Evolutionary conservation across 129 eudicot species (phyloP), one percentile per base, ranked within the genome.

Genomic region (Apium graveolens): DNA sequence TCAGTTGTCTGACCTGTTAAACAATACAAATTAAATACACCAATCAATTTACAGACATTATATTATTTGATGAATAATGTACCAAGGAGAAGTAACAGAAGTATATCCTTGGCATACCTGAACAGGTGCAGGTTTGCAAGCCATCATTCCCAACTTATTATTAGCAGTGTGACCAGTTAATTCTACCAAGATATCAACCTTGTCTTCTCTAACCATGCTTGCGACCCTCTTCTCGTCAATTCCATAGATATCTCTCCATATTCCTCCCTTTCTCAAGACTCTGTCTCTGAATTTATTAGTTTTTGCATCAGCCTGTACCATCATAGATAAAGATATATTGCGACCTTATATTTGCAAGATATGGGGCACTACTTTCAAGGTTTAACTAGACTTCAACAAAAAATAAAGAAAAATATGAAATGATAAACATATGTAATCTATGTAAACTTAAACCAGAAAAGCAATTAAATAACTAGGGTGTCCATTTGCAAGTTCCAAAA

Each of bases 121-220:
- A 76, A 94, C 82, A 80, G 98, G 98, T 35, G 97, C 97, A 85
- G 98, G 96, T 14, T 91, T 89, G 80, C 98, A 94, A 82, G 98
- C 97, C 96, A 94, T 87, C 93, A 87, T 94, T 74, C 98, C 98
- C 80, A 94, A 78, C 85, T 94, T 94, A 86, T 94, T 94, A 78
- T 94, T 94, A 79, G 98, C 98, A 51, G 98, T 94, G 81, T 91
- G 98, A 69, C 98, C 97, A 74, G 98, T 95, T 77, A 95, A 92
- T 82, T 95, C 98, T 72, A 92, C 98, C 91, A 95, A 84, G 82
- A 95, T 95, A 81, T 95, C 98, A 82, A 92, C 89, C 80, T 92
- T 90, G 82, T 95, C 98, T 82, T 95, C 97, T 83, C 97, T 87
- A 82, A 95, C 92, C 90, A 95, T 80, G 77, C 85, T 86, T 43